These are phyloP conservation scores for Lachancea mirantina DNA, from an alignment of 805 yeast genomes.

Conservation along the genomic window DNA sequence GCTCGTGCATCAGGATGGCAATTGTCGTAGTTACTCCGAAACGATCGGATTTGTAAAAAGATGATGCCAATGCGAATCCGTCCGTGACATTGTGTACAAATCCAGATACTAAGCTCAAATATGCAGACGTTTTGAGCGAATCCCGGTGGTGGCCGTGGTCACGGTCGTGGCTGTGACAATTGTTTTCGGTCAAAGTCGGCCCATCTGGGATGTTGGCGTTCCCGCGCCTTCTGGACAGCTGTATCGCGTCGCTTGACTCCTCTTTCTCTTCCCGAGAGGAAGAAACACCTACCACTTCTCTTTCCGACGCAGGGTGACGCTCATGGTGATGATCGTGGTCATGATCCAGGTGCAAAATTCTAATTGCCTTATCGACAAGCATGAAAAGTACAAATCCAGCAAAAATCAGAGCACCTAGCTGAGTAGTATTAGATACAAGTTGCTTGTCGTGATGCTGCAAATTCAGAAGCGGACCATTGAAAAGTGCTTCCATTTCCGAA, in stretches of 20 bases:
- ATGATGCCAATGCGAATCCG: conserved; percentile 66
- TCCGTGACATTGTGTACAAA: conserved; percentile 71
- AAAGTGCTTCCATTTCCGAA: neutral
- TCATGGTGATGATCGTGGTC: conserved; percentile 23
- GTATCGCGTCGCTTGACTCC: neutral
- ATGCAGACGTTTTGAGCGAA: conserved; percentile 43
- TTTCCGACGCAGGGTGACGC: conserved; percentile 42
- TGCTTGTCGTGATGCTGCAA: neutral
- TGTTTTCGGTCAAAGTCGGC: too few species aligned
- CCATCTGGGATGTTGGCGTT: too few species aligned
- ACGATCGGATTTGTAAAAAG: conserved; percentile 52
- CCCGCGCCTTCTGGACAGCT: too few species aligned
- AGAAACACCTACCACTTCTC: too few species aligned
- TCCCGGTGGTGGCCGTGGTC: too few species aligned
- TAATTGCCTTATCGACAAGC: conserved; percentile 52
- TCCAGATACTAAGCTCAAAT: conserved; percentile 61
- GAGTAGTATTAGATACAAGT: conserved; percentile 13
- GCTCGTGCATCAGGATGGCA: conserved; percentile 69
- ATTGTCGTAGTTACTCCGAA: conserved; percentile 64
- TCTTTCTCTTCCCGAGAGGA: conserved; percentile 1
- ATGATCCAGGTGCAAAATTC: conserved; percentile 32
- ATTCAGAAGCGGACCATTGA: neutral
- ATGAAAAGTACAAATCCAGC: conserved; percentile 56
- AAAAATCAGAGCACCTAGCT: conserved; percentile 50
- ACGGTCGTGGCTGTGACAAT: too few species aligned